Conservation (phyloP, 768 basidiomycete genomes). For the Lactarius psammicola region DNA sequence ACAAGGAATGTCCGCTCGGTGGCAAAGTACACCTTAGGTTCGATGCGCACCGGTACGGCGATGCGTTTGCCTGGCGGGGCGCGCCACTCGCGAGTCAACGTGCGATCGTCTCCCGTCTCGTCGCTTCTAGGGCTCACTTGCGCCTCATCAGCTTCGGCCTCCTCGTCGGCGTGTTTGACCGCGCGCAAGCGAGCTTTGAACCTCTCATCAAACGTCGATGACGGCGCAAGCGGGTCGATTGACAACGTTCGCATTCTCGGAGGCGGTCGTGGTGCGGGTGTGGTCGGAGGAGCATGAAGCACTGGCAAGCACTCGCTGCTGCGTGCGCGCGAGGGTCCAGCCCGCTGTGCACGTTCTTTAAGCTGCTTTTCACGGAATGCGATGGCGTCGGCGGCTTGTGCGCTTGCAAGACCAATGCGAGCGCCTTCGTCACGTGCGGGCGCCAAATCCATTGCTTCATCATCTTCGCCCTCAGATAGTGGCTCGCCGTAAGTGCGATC, state of each 20-base stretch:
- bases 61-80: slow-evolving; percentile 89
- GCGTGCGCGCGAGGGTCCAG: slow-evolving; percentile 33
- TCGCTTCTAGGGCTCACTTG: slow-evolving; percentile 22
- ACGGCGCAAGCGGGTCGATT: slow-evolving; percentile 85
- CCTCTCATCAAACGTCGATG: slow-evolving; percentile 80
- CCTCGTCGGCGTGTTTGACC: slow-evolving; percentile 44
- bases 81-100: slow-evolving; percentile 64
- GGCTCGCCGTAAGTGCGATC: slow-evolving; percentile 72
- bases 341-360: slow-evolving; percentile 40
- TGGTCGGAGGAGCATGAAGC: slow-evolving; percentile 33
- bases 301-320: slow-evolving; percentile 42
- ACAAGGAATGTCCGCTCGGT: slow-evolving; percentile 93
- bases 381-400: slow-evolving; percentile 79
- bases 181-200: slow-evolving; percentile 62
- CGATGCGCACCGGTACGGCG: slow-evolving; percentile 90
- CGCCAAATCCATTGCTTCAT: slow-evolving; percentile 63
- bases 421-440: slow-evolving; percentile 81
- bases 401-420: slow-evolving; percentile 70
- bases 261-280: slow-evolving; percentile 28
- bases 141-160: slow-evolving; percentile 39
- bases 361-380: slow-evolving; percentile 83
- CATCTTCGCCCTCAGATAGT: slow-evolving; percentile 92
- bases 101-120: slow-evolving; percentile 45
- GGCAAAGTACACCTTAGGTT: slow-evolving; percentile 98
- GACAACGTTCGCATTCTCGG: slow-evolving; percentile 42